Percentiles rank a stretch among this genome's conserved stretches.
These are phyloP conservation scores for Withania somnifera DNA, from an alignment of 305 asterid genomes.

Conservation along the genomic window DNA sequence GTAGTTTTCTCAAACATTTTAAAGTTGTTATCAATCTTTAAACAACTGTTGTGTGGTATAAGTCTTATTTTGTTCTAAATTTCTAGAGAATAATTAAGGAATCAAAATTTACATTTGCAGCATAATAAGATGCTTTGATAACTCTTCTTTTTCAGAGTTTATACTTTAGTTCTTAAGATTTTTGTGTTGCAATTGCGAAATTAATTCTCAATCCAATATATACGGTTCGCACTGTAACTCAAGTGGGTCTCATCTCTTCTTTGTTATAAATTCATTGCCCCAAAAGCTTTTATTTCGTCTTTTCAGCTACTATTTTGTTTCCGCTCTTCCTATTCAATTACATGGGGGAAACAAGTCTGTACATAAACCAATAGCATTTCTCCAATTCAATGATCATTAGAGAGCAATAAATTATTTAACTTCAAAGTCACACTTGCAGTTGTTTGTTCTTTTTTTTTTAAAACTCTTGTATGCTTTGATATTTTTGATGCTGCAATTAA, in stretches of 20 bases:
- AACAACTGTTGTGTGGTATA: too few relatives aligned
- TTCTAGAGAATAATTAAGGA: neutral
- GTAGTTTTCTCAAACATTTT: neutral
- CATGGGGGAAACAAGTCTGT: neutral
- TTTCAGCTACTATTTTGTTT: neutral
- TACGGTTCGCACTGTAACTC: neutral
- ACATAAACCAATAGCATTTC: neutral
- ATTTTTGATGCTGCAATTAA: neutral
- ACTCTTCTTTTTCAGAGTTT: neutral
- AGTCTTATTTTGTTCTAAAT: neutral
- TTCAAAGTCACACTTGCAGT: neutral
- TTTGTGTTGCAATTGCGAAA: neutral
- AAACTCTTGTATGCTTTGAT: neutral
- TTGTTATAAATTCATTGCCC: neutral
- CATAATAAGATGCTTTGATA: neutral
- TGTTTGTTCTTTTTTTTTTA: too few relatives aligned
- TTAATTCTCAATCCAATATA: neutral
- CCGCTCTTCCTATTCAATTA: neutral
- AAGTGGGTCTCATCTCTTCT: neutral
- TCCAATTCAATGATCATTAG: neutral
- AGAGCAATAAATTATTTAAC: neutral
- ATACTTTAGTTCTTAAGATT: neutral
- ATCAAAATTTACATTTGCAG: neutral
- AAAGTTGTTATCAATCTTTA: neutral
- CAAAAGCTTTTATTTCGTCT: neutral